Conservation (phyloP, 163 green algal species). For the Volvox carteri region DNA sequence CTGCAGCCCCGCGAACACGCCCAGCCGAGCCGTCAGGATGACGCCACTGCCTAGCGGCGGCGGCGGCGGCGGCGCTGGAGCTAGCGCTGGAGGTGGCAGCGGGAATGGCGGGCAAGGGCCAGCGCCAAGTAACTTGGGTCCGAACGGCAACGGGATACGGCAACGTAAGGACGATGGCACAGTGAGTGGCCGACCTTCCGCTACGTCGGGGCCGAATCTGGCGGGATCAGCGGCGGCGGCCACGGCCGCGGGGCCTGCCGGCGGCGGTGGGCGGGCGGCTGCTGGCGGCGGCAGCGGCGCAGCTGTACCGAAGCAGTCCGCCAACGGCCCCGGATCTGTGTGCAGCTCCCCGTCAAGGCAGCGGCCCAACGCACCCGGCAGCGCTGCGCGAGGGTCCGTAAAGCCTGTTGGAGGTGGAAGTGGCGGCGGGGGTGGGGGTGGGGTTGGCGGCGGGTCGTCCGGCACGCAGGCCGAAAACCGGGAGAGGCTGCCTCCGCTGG, state of each 20-base stretch:
- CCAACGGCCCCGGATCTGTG: not conserved
- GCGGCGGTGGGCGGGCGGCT: not conserved
- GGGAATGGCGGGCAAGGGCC: too few relatives aligned
- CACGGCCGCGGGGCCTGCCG: not conserved
- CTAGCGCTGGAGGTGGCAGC: too few relatives aligned
- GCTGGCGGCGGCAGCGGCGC: not conserved
- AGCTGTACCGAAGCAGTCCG: not conserved
- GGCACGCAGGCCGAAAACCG: not conserved
- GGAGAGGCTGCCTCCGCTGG: conserved; percentile 30
- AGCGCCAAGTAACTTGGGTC: not conserved
- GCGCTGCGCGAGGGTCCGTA: not conserved
- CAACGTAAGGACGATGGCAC: not conserved
- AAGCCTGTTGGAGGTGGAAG: not conserved
- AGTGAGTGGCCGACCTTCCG: not conserved
- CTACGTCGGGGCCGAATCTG: not conserved
- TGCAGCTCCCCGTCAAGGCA: conserved; percentile 1
- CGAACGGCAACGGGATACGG: not conserved
- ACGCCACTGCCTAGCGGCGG: not conserved
- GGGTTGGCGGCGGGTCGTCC: too few relatives aligned
- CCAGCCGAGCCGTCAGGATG: not conserved
- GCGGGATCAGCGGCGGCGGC: not conserved
- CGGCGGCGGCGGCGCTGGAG: not conserved
- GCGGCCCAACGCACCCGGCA: not conserved
- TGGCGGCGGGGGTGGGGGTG: too few relatives aligned
- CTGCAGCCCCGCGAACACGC: conserved; percentile 15